Evolutionary conservation across 495 filamentous ascomycete species (phyloP).

Genomic region (Daldinia childiae): DNA sequence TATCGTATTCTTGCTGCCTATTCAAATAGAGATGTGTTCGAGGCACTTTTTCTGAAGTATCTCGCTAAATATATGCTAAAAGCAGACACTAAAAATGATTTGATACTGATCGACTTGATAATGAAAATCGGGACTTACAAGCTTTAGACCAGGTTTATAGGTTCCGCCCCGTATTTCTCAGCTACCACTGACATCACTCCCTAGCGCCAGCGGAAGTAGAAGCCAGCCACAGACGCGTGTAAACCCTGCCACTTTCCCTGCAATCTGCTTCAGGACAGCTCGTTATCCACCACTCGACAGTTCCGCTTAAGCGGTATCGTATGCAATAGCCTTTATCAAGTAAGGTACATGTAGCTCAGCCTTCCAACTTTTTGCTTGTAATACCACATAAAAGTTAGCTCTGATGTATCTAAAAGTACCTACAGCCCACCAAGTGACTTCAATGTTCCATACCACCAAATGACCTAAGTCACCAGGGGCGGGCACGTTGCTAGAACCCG

Average conservation of each 20-base stretch:
- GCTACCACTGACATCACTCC: slow-evolving; percentile 34
- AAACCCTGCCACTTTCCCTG: slow-evolving; percentile 18
- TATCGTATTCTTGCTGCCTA: background rate
- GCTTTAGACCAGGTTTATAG: slow-evolving; percentile 2
- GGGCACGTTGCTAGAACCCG: slow-evolving; percentile 1
- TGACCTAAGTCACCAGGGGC: background rate
- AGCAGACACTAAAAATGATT: slow-evolving; percentile 23
- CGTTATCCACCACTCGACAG: slow-evolving; percentile 19
- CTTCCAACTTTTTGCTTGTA: slow-evolving; percentile 9
- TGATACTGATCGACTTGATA: slow-evolving; percentile 38
- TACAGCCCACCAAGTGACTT: slow-evolving; percentile 5
- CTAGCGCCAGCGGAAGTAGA: slow-evolving; percentile 26
- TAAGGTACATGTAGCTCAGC: slow-evolving; percentile 17
- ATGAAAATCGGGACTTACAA: slow-evolving; percentile 30
- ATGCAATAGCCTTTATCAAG: background rate
- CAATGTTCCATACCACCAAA: too few species aligned
- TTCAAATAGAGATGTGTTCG: background rate
- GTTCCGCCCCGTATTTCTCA: slow-evolving; percentile 14
- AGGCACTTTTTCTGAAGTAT: background rate
- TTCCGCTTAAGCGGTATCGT: slow-evolving; percentile 3
- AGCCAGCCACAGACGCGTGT: slow-evolving; percentile 14
- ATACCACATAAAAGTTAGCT: slow-evolving; percentile 23
- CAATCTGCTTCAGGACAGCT: slow-evolving; percentile 20
- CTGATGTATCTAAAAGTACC: slow-evolving; percentile 25
- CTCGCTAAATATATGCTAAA: background rate